Conservation (phyloP, 2,329 filamentous ascomycete genomes). For the Paracoccidioides lutzii region DNA sequence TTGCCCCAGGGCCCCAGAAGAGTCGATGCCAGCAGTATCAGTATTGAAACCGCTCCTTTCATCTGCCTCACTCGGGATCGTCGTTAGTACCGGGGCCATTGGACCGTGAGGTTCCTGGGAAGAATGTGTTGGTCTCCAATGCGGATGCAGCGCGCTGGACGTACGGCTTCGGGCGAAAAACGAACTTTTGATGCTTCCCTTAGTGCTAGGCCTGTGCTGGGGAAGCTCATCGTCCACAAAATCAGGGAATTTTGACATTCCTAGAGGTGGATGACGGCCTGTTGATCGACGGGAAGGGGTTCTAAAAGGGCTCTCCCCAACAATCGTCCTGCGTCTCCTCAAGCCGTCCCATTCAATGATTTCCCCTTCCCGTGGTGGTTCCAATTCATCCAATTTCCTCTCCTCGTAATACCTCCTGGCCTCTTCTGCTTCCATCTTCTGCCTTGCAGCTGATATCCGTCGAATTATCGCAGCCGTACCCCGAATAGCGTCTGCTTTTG, state of each 20-base stretch:
- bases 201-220: conserved; percentile 20
- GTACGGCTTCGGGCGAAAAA: conserved; percentile 29
- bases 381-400: conserved; percentile 55
- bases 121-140: conserved; percentile 22
- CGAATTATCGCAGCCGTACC: conserved; percentile 80
- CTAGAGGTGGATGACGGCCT: conserved; percentile 60
- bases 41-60: neutral
- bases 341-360: conserved; percentile 86
- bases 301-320: conserved; percentile 33
- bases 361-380: conserved; percentile 65
- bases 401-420: conserved; percentile 68
- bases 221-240: conserved; percentile 47
- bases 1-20: neutral
- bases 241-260: conserved; percentile 73
- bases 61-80: conserved; percentile 22
- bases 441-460: conserved; percentile 60
- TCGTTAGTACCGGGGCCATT: conserved; percentile 50
- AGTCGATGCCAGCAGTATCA: neutral
- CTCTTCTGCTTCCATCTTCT: conserved; percentile 69
- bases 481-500: conserved; percentile 90
- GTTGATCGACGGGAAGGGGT: conserved; percentile 27
- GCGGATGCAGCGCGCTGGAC: conserved; percentile 25
- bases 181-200: conserved; percentile 18
- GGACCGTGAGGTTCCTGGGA: conserved; percentile 35
- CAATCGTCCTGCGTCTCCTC: conserved; percentile 53